Base-by-base conservation (phyloP, 164 flowering plant genomes). In the Chimonanthus salicifolius region DNA sequence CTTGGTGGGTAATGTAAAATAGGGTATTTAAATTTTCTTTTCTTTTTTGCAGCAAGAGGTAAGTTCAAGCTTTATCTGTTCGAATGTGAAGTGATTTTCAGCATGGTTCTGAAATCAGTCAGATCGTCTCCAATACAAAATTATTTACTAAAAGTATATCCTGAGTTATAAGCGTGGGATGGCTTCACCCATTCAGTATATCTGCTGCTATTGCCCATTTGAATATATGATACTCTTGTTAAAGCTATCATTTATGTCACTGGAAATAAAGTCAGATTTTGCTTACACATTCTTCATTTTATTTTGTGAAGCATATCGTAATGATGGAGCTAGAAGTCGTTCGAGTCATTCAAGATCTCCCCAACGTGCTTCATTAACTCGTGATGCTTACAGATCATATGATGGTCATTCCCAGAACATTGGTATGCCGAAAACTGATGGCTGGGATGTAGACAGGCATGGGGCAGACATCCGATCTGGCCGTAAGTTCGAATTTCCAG, bases 241-340 rank as follows among this genome's bases (percentile, higher is more conserved):
- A 84, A 84, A 87, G 91, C 88, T 82, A 72, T 81, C 79, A 72
- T 82, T 80, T 82, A 68, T 80, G 79, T 80, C 84, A 82, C 81
- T 72, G n/a, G 77, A 80, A 76, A 68, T 79, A 82, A 88, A 84
- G 85, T 86, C 86, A 73, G 72, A 76, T 72, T 58, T 64, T 70
- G 62, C 85, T 88, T 91, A 87, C 16, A 77, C 76, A 75, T 83
- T 93, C 85, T 93, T 89, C 90, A 70, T 92, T 92, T 92, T 83
- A 64, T 92, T 92, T 92, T 83, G 64, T 92, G 97, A 93, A 95
- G 99, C 97, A 87, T 94, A 88, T 84, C 94, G 86, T 80, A 90
- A 79, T 83, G 90, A 84, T 70, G 92, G 97, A 84, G 92, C 82
- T 71, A 87, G 92, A 82, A 84, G 88, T 70, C 92, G 83, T 68